Percentiles rank a stretch among this genome's conserved stretches.
Evolutionary conservation across 2,329 filamentous ascomycete genomes (phyloP).

Genomic region (Beauveria caledonica): DNA sequence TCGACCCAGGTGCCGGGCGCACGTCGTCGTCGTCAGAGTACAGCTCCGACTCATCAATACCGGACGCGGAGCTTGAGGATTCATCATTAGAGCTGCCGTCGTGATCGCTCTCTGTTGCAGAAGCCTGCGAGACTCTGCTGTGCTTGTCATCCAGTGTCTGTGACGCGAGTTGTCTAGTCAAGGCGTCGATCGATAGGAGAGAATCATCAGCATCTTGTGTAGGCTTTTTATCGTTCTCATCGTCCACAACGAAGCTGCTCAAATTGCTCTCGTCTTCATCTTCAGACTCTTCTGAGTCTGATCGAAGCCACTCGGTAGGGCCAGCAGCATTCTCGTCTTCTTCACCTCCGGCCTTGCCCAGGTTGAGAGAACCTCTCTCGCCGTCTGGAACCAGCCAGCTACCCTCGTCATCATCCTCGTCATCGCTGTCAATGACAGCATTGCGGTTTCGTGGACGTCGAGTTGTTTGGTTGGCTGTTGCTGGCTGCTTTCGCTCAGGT

Average conservation of each 20-base stretch:
- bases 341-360: conserved; percentile 74
- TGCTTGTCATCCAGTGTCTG: conserved; percentile 27
- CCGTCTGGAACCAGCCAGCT: conserved; percentile 72
- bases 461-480: conserved; percentile 15
- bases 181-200: conserved; percentile 26
- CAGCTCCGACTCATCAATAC: conserved; percentile 33
- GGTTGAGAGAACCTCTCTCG: conserved; percentile 49
- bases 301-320: conserved; percentile 68
- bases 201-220: conserved; percentile 23
- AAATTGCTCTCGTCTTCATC: conserved; percentile 47
- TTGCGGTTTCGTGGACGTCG: conserved; percentile 41
- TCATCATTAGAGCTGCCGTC: conserved; percentile 1
- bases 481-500: conserved; percentile 13
- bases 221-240: conserved; percentile 33
- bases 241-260: conserved; percentile 47
- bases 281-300: conserved; percentile 54
- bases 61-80: conserved; percentile 18
- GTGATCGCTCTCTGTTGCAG: not conserved
- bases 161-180: conserved; percentile 29
- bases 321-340: conserved; percentile 85
- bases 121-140: conserved; percentile 7
- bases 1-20: conserved; percentile 23
- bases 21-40: conserved; percentile 34
- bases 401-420: conserved; percentile 61
- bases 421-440: conserved; percentile 58